Evolutionary conservation across 345 rosid genomes (phyloP).

Genomic region (Brassica incana): DNA sequence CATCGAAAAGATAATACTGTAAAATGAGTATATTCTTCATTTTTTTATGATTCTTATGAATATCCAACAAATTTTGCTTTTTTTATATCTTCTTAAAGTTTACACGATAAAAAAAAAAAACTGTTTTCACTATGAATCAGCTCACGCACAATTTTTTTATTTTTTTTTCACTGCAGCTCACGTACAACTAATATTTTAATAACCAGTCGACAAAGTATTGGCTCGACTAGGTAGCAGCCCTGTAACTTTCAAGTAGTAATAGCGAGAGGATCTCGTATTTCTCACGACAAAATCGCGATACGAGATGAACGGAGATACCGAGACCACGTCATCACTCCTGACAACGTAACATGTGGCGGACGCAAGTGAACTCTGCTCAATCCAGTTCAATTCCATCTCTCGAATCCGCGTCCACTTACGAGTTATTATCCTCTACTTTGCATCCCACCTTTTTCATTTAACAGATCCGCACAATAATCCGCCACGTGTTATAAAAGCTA

Average conservation of each 20-base stretch:
- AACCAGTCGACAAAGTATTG: background rate
- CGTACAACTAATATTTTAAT: too few species aligned
- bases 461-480: accelerated
- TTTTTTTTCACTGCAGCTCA: too few species aligned
- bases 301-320: slow-evolving; percentile 7
- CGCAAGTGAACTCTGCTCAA: slow-evolving; percentile 32
- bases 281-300: slow-evolving; percentile 18
- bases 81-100: too few species aligned
- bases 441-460: background rate
- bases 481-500: background rate
- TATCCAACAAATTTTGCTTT: too few species aligned
- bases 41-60: too few species aligned
- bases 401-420: slow-evolving; percentile 32
- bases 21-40: too few species aligned
- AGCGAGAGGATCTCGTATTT: background rate
- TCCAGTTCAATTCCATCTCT: slow-evolving; percentile 32
- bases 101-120: too few species aligned
- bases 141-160: too few species aligned
- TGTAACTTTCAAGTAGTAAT: slow-evolving; percentile 18
- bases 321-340: slow-evolving; percentile 40
- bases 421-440: background rate
- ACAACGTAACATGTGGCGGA: slow-evolving; percentile 43
- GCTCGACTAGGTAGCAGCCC: slow-evolving; percentile 28
- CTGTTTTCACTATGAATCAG: too few species aligned
- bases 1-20: too few species aligned